Evolutionary conservation across 2,329 filamentous ascomycete species (phyloP).

Genomic region (Ophiostoma quercus): DNA sequence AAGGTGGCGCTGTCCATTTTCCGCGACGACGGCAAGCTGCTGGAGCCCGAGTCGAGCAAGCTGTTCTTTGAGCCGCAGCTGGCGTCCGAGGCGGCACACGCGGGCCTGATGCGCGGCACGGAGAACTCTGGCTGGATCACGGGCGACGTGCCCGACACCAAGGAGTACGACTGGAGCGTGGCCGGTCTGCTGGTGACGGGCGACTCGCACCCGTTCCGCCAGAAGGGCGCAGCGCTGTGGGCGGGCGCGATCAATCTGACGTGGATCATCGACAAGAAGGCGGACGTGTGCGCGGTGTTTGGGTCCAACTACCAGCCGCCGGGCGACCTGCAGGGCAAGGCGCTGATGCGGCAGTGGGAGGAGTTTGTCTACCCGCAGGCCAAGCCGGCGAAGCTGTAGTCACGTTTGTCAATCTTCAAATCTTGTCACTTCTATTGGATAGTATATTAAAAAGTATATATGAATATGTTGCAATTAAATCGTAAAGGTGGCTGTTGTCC

Average conservation of each 20-base stretch:
- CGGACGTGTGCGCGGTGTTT: constrained; percentile 40
- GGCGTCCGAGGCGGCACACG: constrained; percentile 26
- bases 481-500: neutral
- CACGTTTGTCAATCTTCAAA: too few species aligned
- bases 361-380: constrained; percentile 37
- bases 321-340: constrained; percentile 36
- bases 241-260: constrained; percentile 43
- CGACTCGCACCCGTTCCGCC: constrained; percentile 36
- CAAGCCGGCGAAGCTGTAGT: constrained; percentile 19
- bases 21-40: constrained; percentile 44
- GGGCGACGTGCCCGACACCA: constrained; percentile 33
- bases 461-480: neutral
- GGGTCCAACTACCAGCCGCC: constrained; percentile 41
- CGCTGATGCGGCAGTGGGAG: constrained; percentile 37
- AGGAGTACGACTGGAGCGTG: constrained; percentile 40
- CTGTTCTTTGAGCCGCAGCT: constrained; percentile 47
- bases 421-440: neutral
- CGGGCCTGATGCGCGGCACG: constrained; percentile 31
- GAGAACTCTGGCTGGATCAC: constrained; percentile 31
- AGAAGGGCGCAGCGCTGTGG: constrained; percentile 41
- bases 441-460: neutral
- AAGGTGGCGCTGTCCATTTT: constrained; percentile 45
- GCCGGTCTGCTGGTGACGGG: constrained; percentile 41
- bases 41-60: constrained; percentile 35
- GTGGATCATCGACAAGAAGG: constrained; percentile 39